Base-by-base conservation (phyloP, 495 filamentous ascomycete genomes). In the Hyaloscypha bicolor region DNA sequence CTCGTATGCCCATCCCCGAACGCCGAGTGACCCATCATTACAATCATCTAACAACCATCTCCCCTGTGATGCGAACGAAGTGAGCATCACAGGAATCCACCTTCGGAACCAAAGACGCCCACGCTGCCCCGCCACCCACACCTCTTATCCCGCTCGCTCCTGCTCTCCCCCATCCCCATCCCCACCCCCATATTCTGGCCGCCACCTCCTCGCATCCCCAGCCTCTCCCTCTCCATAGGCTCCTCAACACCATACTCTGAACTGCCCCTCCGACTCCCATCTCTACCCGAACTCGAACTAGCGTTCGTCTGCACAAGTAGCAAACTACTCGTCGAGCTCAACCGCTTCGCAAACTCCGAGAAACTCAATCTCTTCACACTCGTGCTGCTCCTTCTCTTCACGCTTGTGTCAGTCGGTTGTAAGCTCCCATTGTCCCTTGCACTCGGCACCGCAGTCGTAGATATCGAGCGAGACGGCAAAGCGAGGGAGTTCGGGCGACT, bases 291-390 rank as follows among this genome's bases (percentile, higher is more conserved):
- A 42, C 59, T 69, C 9, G 65, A 68, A 19, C 62, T 67, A 0
- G 66, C 71, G 67, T 85, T 86, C 57, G 82, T 81, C 69, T 86
- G 84, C 8, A 85, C 80, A 5, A 86, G 76, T 8, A 87, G 75
- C 55, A 87, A 57, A 67, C 79, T 83, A 66, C 79, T 83, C 9
- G 84, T 85, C 53, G 79, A 81, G 65, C 81, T 67, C 51, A 87
- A 71, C 35, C 83, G 74, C 62, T 82, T 82, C 22, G 84, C 80
- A 65, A 86, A 86, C 33, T 87, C 84, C 67, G 76, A 79, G 65
- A 86, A 86, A 69, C 79, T 82, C 3, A 86, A 76, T 48, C 81
- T 73, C 70, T 84, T 86, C 33, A 73, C 71, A 56, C 78, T 78
- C 1, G 75, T 83, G 16, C 76, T 77, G 25, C 82, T 85, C 12